Conservation (phyloP, 768 basidiomycete species). For the Candolleomyces efflorescens region DNA sequence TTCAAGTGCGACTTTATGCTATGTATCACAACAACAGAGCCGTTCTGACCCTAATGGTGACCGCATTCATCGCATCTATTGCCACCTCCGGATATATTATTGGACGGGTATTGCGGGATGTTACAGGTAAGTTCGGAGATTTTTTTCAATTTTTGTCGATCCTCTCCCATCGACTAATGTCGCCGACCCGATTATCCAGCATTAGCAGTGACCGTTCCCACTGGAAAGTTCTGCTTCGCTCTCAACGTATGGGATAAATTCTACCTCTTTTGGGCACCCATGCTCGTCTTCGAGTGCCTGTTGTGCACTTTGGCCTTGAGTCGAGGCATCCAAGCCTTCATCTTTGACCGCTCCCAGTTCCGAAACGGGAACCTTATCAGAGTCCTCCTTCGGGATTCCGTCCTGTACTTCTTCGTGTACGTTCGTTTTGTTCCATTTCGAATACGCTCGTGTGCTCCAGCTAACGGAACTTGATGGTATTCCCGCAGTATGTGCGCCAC, state of each 20-base stretch:
- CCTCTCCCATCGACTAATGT: background rate
- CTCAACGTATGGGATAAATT: conserved; percentile 34
- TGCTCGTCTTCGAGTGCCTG: conserved; percentile 48
- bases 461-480: background rate
- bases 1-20: conserved; percentile 60
- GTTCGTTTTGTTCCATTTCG: conserved; percentile 14
- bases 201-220: conserved; percentile 7
- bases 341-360: conserved; percentile 29
- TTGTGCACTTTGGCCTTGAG: conserved; percentile 47
- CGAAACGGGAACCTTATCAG: conserved; percentile 40
- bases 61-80: conserved; percentile 34
- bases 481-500: conserved; percentile 47
- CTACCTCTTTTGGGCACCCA: conserved; percentile 58
- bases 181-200: background rate
- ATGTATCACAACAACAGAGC: conserved; percentile 51
- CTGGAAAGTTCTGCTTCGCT: conserved; percentile 38
- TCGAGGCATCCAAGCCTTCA: conserved; percentile 43
- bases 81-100: conserved; percentile 43
- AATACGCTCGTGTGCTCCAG: background rate
- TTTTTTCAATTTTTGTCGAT: background rate
- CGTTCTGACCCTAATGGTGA: conserved; percentile 43
- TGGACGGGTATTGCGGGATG: conserved; percentile 34
- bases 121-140: conserved; percentile 31
- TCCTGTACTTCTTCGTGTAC: conserved; percentile 55
- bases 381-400: conserved; percentile 52